Evolutionary conservation across 1,284 basidiomycete species (phyloP).

Genomic region (Apiotrichum montevideense): DNA sequence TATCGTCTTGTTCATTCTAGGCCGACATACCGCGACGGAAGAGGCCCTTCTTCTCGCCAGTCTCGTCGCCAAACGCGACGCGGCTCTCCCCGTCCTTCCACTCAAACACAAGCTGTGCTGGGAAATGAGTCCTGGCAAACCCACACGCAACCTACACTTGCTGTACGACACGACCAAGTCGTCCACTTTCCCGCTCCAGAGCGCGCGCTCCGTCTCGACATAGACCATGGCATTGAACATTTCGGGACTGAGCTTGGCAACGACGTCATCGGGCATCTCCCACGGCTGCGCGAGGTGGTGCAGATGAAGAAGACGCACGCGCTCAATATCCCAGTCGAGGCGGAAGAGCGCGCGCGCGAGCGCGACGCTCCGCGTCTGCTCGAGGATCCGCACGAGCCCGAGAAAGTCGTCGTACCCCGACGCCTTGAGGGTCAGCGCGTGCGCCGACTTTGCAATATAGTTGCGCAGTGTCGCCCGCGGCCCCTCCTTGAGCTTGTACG

Average conservation of each 20-base stretch:
- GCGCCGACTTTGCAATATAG: background rate
- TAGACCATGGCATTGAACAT: background rate
- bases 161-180: background rate
- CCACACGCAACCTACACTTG: background rate
- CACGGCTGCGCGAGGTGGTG: constrained; percentile 2
- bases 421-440: background rate
- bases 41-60: background rate
- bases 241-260: background rate
- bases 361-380: background rate
- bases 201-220: constrained; percentile 1
- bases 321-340: background rate
- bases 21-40: background rate
- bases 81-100: background rate
- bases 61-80: background rate
- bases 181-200: background rate
- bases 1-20: too few relatives aligned
- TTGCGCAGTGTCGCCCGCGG: background rate
- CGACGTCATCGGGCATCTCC: background rate
- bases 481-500: background rate
- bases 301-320: background rate
- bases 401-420: background rate
- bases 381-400: background rate
- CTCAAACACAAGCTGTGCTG: background rate
- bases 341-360: constrained; percentile 4
- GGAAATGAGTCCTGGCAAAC: background rate